Evolutionary conservation across 1,284 basidiomycete species (phyloP).

Genomic region (Hemileia vastatrix): DNA sequence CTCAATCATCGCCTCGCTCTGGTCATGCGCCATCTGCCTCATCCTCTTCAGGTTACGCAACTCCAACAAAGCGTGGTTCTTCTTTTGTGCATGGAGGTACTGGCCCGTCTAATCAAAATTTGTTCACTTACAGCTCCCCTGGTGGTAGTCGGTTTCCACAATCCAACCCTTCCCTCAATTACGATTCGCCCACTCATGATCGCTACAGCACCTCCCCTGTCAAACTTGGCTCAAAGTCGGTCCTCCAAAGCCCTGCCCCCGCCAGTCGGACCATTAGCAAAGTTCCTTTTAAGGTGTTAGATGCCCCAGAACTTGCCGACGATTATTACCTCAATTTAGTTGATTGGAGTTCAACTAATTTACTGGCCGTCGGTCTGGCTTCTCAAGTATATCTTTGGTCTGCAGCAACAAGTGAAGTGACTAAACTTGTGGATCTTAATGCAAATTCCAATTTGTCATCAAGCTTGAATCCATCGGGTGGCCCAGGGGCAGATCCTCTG

Average conservation of each 20-base stretch:
- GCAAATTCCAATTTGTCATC: conserved; percentile 56
- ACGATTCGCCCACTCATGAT: conserved; percentile 59
- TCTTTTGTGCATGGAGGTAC: conserved; percentile 32
- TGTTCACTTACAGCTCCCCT: conserved; percentile 50
- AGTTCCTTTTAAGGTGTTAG: conserved; percentile 92
- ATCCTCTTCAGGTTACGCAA: conserved; percentile 5
- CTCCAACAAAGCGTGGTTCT: conserved; percentile 1
- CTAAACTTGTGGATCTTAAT: conserved; percentile 76
- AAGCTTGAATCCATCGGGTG: conserved; percentile 53
- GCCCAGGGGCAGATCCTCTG: conserved; percentile 4
- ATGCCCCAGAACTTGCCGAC: conserved; percentile 91
- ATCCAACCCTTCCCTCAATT: conserved; percentile 17
- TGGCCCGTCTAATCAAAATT: conserved; percentile 45
- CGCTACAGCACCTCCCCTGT: conserved; percentile 86
- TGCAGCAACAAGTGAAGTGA: conserved; percentile 81
- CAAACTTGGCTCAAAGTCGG: conserved; percentile 64
- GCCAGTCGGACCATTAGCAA: conserved; percentile 75
- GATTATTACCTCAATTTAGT: conserved; percentile 98
- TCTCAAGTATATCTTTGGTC: conserved; percentile 94
- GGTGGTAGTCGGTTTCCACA: too few species aligned
- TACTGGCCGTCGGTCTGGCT: conserved; percentile 84
- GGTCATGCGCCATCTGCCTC: conserved; percentile 14
- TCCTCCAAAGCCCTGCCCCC: conserved; percentile 77
- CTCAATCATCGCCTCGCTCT: conserved; percentile 12
- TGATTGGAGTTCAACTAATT: conserved; percentile 91